These are phyloP conservation scores for Myxozyma udenii DNA, from an alignment of 805 yeast genomes.

Conservation along the genomic window DNA sequence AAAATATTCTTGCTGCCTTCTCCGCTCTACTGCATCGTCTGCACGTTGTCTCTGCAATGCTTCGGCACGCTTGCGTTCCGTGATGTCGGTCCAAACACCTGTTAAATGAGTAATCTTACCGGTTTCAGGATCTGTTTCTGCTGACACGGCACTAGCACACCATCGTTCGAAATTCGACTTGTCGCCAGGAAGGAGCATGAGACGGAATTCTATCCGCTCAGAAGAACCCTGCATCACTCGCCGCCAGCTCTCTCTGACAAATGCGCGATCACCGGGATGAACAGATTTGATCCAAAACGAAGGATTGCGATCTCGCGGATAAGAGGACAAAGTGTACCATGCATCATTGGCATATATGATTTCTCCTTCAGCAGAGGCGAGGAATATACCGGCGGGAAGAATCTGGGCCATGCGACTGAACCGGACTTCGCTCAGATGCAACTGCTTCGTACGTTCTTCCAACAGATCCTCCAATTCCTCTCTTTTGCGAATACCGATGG, in stretches of 20 bases:
- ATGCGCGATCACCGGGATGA: conserved; percentile 28
- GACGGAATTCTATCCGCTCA: conserved; percentile 26
- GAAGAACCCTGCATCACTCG: conserved; percentile 25
- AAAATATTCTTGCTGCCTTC: conserved; percentile 42
- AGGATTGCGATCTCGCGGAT: conserved; percentile 24
- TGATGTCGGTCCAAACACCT: conserved; percentile 29
- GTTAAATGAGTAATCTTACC: conserved; percentile 18
- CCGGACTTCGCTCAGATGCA: conserved; percentile 26
- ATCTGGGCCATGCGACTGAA: conserved; percentile 29
- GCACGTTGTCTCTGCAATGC: conserved; percentile 29
- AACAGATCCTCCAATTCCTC: conserved; percentile 23
- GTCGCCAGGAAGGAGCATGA: conserved; percentile 22
- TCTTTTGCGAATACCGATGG: conserved; percentile 9
- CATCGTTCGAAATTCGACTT: conserved; percentile 22
- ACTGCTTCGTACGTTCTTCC: conserved; percentile 21
- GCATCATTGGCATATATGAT: conserved; percentile 29
- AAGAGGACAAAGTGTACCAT: conserved; percentile 22
- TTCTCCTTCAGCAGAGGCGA: conserved; percentile 26
- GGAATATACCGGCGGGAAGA: conserved; percentile 28
- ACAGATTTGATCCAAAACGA: conserved; percentile 29
- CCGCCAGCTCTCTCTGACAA: conserved; percentile 27
- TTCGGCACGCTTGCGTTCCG: conserved; percentile 28
- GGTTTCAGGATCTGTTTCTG: conserved; percentile 25
- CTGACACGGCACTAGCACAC: conserved; percentile 28
- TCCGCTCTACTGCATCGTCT: conserved; percentile 28